A percentile compares a stretch with the other conserved stretches of the same genome.
Conservation (phyloP, 306 rosid species). For the Vigna hirtella region DNA sequence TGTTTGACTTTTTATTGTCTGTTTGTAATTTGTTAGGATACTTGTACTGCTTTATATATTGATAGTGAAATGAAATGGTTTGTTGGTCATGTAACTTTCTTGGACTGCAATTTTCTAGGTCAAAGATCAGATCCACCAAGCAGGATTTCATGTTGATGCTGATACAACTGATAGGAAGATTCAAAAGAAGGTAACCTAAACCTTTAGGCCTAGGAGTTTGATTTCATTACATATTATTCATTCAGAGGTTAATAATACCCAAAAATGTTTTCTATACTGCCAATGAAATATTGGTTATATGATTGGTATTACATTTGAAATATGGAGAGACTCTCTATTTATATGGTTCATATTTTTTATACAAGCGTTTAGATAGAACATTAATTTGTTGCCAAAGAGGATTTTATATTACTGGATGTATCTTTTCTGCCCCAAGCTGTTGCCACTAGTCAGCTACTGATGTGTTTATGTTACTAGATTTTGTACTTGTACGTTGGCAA, state of each 20-base stretch:
- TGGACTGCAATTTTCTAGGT: slow-evolving; percentile 61
- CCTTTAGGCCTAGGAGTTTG: neutral
- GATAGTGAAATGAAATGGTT: neutral
- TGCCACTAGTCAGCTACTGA: neutral
- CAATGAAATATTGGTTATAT: slow-evolving; percentile 14
- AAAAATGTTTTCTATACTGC: slow-evolving; percentile 29
- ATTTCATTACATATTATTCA: neutral
- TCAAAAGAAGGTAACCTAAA: slow-evolving; percentile 76
- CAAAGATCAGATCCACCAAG: slow-evolving; percentile 70
- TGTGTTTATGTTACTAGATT: neutral
- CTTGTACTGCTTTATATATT: slow-evolving; percentile 24
- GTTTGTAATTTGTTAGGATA: slow-evolving; percentile 21
- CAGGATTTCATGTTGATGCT: slow-evolving; percentile 80
- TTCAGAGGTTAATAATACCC: slow-evolving; percentile 11
- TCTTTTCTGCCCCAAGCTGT: neutral
- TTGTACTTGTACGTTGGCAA: neutral
- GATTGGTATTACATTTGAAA: slow-evolving; percentile 4
- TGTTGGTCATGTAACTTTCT: slow-evolving; percentile 18
- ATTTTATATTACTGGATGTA: neutral
- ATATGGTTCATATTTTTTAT: slow-evolving; percentile 10
- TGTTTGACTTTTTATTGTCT: neutral
- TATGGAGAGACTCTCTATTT: slow-evolving; percentile 11
- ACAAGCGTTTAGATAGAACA: neutral
- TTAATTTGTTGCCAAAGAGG: slow-evolving; percentile 7
- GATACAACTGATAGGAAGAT: slow-evolving; percentile 90